phyloP scores from a whole-genome alignment of 179 eudicot species.

The Dionaea muscipula region DNA sequence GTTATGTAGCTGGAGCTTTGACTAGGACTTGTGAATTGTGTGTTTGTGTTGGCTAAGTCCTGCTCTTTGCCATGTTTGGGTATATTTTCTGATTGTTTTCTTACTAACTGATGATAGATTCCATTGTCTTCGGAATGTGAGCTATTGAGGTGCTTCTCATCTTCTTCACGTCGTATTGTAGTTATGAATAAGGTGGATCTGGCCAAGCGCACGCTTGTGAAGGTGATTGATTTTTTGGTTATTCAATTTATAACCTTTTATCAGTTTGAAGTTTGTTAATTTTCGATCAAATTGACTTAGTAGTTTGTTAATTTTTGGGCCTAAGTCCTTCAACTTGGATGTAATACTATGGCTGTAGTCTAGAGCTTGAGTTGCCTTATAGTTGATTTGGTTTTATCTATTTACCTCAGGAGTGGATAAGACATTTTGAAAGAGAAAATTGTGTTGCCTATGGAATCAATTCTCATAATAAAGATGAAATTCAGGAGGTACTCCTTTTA shows the following conservation, averaged over 20 bases:
- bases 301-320: too few relatives aligned
- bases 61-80: too few relatives aligned
- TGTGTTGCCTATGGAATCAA: slow-evolving; percentile 34
- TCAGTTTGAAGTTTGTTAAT: not conserved
- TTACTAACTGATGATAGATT: slow-evolving; percentile 22
- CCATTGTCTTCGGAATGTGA: slow-evolving; percentile 62
- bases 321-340: too few relatives aligned
- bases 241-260: not conserved
- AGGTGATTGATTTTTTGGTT: slow-evolving; percentile 28
- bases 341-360: not conserved
- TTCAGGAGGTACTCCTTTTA: slow-evolving; percentile 45
- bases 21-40: too few relatives aligned
- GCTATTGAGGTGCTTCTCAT: slow-evolving; percentile 27
- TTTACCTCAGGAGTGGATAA: slow-evolving; percentile 39
- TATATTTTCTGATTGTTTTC: too few relatives aligned
- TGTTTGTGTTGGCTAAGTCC: too few relatives aligned
- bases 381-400: slow-evolving; percentile 3
- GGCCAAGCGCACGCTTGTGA: slow-evolving; percentile 34
- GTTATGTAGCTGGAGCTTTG: too few relatives aligned
- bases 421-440: slow-evolving; percentile 27
- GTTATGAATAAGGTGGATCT: slow-evolving; percentile 73
- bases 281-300: too few relatives aligned
- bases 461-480: slow-evolving; percentile 62
- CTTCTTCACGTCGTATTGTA: slow-evolving; percentile 39
- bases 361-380: not conserved